These are phyloP conservation scores for Magnolia kwangsiensis DNA, from an alignment of 164 flowering plant species.

Conservation along the genomic window DNA sequence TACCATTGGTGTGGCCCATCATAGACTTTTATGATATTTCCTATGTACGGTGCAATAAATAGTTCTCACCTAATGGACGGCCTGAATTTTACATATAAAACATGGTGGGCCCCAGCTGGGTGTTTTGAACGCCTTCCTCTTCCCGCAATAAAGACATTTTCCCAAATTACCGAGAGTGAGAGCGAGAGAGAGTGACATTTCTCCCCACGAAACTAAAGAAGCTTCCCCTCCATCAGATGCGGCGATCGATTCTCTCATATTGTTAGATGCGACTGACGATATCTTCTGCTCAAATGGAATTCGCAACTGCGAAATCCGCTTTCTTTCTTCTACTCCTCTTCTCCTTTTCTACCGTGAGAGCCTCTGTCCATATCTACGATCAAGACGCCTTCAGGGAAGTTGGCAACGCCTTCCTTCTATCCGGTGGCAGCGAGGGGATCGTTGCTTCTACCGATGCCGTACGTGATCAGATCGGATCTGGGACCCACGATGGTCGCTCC, in stretches of 20 bases:
- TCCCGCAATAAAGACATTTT: too few relatives aligned
- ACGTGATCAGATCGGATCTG: not conserved
- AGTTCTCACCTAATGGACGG: too few relatives aligned
- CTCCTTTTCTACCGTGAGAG: constrained; percentile 10
- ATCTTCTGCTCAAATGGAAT: not conserved
- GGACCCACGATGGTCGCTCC: constrained; percentile 10
- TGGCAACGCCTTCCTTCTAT: constrained; percentile 72
- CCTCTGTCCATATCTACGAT: constrained; percentile 71
- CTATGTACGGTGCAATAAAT: too few relatives aligned
- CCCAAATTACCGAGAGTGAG: too few relatives aligned
- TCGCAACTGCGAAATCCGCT: not conserved
- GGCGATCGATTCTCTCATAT: constrained; percentile 5
- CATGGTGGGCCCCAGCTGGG: too few relatives aligned
- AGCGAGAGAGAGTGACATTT: too few relatives aligned
- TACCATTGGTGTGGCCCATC: too few relatives aligned
- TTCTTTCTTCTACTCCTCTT: constrained; percentile 1
- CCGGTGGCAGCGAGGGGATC: constrained; percentile 93
- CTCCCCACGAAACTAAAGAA: too few relatives aligned
- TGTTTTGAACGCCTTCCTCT: too few relatives aligned
- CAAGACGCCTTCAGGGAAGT: constrained; percentile 60
- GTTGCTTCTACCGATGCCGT: constrained; percentile 29
- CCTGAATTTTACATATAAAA: too few relatives aligned
- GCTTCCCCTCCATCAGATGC: constrained; percentile 4
- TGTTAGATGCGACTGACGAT: not conserved
- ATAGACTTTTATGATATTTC: too few relatives aligned